Conservation (phyloP, 164 flowering plant genomes). For the Buxus sempervirens region DNA sequence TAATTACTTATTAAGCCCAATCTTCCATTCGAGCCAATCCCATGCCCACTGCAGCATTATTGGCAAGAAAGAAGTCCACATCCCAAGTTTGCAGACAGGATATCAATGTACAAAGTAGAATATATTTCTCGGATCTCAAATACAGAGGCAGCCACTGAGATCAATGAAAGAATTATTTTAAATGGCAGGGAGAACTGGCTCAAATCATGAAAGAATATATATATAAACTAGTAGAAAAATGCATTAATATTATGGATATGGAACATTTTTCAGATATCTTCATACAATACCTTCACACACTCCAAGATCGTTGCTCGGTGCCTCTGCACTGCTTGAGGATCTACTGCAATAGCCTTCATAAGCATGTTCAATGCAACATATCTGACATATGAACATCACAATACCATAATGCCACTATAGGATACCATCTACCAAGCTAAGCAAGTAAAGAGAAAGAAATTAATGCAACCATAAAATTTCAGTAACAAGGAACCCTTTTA, state of each 20-base stretch:
- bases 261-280: background rate
- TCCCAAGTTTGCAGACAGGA: background rate
- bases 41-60: background rate
- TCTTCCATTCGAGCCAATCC: too few species aligned
- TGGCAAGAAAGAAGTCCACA: background rate
- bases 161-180: background rate
- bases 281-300: slow-evolving; percentile 81
- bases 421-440: background rate
- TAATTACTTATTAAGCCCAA: too few species aligned
- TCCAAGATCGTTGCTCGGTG: slow-evolving; percentile 94
- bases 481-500: background rate
- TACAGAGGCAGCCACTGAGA: background rate
- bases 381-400: slow-evolving; percentile 34
- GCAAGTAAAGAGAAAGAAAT: background rate
- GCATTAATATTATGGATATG: background rate
- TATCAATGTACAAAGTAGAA: background rate
- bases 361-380: slow-evolving; percentile 99
- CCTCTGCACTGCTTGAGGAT: slow-evolving; percentile 97
- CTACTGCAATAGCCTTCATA: slow-evolving; percentile 82
- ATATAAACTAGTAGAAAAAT: background rate
- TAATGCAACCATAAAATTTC: background rate
- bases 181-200: background rate
- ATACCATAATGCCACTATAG: background rate
- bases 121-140: background rate
- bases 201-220: background rate